Conservation (phyloP, 768 basidiomycete genomes). For the Leccinum longicurvipes region DNA sequence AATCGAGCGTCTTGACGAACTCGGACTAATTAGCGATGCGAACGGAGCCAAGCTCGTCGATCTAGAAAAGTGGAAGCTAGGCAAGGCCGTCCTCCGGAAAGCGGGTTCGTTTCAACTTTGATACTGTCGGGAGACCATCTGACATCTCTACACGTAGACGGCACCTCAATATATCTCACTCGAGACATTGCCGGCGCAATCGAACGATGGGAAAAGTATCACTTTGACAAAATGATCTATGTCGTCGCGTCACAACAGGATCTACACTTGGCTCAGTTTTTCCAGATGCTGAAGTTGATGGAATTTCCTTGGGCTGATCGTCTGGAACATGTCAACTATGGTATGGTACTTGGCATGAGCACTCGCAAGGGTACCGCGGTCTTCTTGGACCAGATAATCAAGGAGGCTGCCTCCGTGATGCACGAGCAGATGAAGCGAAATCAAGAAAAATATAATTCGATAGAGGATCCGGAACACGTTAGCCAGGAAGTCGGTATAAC, state of each 20-base stretch:
- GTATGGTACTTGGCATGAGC: constrained; percentile 93
- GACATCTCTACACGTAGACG: constrained; percentile 49
- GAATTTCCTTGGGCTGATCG: constrained; percentile 80
- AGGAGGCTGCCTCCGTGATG: constrained; percentile 86
- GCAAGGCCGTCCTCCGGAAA: constrained; percentile 87
- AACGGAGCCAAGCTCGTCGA: constrained; percentile 87
- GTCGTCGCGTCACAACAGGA: constrained; percentile 88
- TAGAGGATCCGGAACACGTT: constrained; percentile 83
- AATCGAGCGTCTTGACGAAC: constrained; percentile 60
- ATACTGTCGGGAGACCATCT: background rate
- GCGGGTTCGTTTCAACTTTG: constrained; percentile 46
- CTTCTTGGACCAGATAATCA: constrained; percentile 90
- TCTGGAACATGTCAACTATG: constrained; percentile 88
- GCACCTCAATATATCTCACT: constrained; percentile 90
- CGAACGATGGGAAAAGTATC: constrained; percentile 89
- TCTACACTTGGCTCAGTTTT: constrained; percentile 85
- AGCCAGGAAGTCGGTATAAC: constrained; percentile 87
- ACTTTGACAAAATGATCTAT: constrained; percentile 92
- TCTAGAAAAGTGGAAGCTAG: constrained; percentile 85
- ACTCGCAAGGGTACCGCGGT: constrained; percentile 91
- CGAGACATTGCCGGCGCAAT: constrained; percentile 94
- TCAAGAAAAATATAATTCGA: constrained; percentile 83
- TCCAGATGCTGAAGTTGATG: constrained; percentile 91
- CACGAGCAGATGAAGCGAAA: constrained; percentile 96
- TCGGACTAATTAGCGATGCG: constrained; percentile 71